phyloP scores from a whole-genome alignment of 306 rosid genomes.

The Abrus pulchellus region DNA sequence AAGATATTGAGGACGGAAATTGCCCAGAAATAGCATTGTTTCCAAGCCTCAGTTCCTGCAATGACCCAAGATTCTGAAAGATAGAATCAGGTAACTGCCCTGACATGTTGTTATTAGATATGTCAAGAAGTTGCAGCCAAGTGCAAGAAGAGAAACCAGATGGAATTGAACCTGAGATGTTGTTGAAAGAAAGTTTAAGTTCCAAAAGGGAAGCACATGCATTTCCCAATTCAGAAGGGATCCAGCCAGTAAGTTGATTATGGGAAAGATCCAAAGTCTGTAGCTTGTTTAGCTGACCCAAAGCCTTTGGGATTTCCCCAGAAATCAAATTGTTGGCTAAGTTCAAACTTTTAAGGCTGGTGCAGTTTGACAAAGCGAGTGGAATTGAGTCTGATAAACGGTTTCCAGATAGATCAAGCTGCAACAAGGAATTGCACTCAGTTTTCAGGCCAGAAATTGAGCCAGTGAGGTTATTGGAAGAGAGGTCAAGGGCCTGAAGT shows the following conservation, averaged over 20 bases:
- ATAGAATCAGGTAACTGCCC: conserved; percentile 74
- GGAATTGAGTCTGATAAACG: conserved; percentile 74
- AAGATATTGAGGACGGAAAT: conserved; percentile 83
- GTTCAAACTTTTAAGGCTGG: conserved; percentile 68
- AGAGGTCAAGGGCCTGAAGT: conserved; percentile 76
- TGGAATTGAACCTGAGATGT: conserved; percentile 83
- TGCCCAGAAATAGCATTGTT: conserved; percentile 76
- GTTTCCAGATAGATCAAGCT: conserved; percentile 77
- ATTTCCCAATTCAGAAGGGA: conserved; percentile 80
- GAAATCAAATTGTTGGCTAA: conserved; percentile 64
- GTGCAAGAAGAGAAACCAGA: conserved; percentile 73
- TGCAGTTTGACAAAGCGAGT: conserved; percentile 73
- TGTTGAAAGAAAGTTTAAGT: conserved; percentile 75
- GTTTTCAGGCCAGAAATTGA: conserved; percentile 70
- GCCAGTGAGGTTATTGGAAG: conserved; percentile 86
- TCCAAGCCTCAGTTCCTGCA: conserved; percentile 79
- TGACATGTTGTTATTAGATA: conserved; percentile 89
- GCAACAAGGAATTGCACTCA: conserved; percentile 71
- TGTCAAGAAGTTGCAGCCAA: conserved; percentile 72
- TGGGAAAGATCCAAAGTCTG: conserved; percentile 82
- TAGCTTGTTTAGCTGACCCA: conserved; percentile 71
- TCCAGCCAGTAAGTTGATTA: conserved; percentile 88
- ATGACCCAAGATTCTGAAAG: conserved; percentile 69
- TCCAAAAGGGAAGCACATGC: conserved; percentile 78
- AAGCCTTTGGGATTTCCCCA: conserved; percentile 77